Evolutionary conservation across 768 basidiomycete species (phyloP).

Genomic region (Leccinum rimulosum): DNA sequence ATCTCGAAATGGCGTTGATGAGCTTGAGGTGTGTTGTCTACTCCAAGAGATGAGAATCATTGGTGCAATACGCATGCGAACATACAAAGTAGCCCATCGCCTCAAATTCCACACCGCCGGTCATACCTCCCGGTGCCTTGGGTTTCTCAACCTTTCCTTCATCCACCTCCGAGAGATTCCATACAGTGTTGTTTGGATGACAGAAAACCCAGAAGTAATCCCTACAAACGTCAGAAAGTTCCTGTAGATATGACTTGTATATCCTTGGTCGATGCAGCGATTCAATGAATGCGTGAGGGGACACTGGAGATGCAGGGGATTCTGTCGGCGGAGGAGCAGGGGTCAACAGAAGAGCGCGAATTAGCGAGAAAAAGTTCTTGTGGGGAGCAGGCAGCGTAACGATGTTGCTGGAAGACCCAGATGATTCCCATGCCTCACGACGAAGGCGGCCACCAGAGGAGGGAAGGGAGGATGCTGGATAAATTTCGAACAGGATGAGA

Average conservation of each 20-base stretch:
- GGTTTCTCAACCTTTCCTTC: constrained; percentile 85
- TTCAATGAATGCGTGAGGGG: constrained; percentile 80
- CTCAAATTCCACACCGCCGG: constrained; percentile 97
- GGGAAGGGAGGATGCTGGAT: constrained; percentile 69
- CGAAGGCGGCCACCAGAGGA: constrained; percentile 39
- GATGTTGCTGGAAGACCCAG: constrained; percentile 44
- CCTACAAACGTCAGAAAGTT: constrained; percentile 84
- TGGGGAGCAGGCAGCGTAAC: constrained; percentile 73
- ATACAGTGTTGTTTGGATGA: constrained; percentile 90
- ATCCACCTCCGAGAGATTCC: constrained; percentile 82
- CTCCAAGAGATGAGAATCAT: constrained; percentile 7
- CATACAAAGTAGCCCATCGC: constrained; percentile 93
- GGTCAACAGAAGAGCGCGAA: constrained; percentile 73
- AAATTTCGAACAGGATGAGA: constrained; percentile 85
- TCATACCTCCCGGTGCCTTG: constrained; percentile 95
- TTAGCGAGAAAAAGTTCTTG: constrained; percentile 66
- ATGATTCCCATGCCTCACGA: constrained; percentile 59
- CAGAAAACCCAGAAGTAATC: constrained; percentile 99
- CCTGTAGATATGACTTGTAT: constrained; percentile 79
- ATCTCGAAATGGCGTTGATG: constrained; percentile 73
- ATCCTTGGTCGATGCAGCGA: constrained; percentile 64
- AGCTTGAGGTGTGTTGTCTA: constrained; percentile 89
- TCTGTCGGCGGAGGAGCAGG: constrained; percentile 65
- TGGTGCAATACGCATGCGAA: constrained; percentile 10
- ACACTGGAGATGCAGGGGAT: constrained; percentile 56